Evolutionary conservation across 2,329 filamentous ascomycete genomes (phyloP), one percentile per base, ranked within the genome.

Genomic region (Colletotrichum agaves): DNA sequence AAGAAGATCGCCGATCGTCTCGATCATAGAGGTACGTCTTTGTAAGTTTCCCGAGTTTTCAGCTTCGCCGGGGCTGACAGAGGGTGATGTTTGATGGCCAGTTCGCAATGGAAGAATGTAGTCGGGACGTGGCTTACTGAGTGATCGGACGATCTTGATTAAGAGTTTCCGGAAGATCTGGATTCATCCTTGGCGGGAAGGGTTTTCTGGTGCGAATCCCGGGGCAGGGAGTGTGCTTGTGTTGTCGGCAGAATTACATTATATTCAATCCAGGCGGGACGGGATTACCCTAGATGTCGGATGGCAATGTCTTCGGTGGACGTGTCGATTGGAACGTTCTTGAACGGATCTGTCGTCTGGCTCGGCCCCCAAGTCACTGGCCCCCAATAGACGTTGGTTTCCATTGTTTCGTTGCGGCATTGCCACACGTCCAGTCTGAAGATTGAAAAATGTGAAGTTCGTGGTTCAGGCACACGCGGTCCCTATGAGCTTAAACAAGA

Each of bases 401-500:
- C 35, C 52, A 21, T 7, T 11, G 19, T 55, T 53, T n/a, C 44
- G 27, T 23, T 41, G 46, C 27, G 31, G 44, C 39, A 44, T 57
- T 39, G 39, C 31, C 11, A 53, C 35, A 52, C 33, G 47, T 58
- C 53, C 44, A 47, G 39, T 53, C 37, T 27, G 56, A 52, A 53
- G 52, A 39, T 27, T 63, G 50, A 50, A 21, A 55, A 46, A 39
- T 12, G 49, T 50, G 17, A 47, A 19, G 57, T n/a, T 27, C n/a
- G 35, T 33, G 53, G 64, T 55, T 67, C 61, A 59, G 53, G 53
- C 39, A 58, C 66, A 69, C 62, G 61, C 65, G 66, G 57, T 63
- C n/a, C 19, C 64, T 56, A 35, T 37, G 66, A 69, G 66, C 66
- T 69, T 67, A 67, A 67, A 57, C 37, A 31, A 12, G n/a, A 57